Evolutionary conservation across 108 stramenopile species (phyloP), one percentile per base, ranked within the genome.

Genomic region (Pseudonitzschia delicatissima): DNA sequence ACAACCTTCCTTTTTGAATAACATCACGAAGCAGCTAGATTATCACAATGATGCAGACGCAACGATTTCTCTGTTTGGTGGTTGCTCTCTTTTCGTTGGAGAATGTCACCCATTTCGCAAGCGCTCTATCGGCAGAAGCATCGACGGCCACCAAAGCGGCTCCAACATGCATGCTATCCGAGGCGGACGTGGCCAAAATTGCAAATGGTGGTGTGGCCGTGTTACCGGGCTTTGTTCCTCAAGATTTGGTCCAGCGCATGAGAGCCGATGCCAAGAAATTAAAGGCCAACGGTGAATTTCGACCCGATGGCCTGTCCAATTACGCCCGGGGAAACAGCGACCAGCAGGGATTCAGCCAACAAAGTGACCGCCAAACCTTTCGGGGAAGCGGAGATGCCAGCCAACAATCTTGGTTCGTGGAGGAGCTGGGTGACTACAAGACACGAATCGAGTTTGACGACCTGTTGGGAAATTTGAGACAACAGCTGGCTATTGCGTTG

Each of bases 251-350:
- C 1, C 27, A 44, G 2, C 12, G 69, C 2, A 35, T 78, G 47
- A 31, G 53, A 29, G 39, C 32, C 12, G 77, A 78, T 48, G 77
- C 73, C 1, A 53, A 32, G 21, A 1, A 27, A 9, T 36, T 78
- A 25, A 70, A 75, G 29, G 17, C 47, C 0, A 15, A 23, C 33
- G 77, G 77, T 15, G 47, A 78, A 28, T 78, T 78, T 50, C 57
- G 34, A 9, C 73, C 77, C 0, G 74, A 78, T 64, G 77, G 77
- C 12, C 27, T 78, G 15, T 71, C 77, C 29, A 78, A 78, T 25
- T 75, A 74, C 1, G 77, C 77, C 23, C 23, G 67, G 15, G 40
- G 40, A 15, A 26, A 27, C 18, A 37, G 36, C 20, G 12, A 2
- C 15, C 28, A 66, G 39, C 77, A 78, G 55, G 77, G 77, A 1